Evolutionary conservation across 257 asterid genomes (phyloP).

Genomic region (Paulownia fortunei): DNA sequence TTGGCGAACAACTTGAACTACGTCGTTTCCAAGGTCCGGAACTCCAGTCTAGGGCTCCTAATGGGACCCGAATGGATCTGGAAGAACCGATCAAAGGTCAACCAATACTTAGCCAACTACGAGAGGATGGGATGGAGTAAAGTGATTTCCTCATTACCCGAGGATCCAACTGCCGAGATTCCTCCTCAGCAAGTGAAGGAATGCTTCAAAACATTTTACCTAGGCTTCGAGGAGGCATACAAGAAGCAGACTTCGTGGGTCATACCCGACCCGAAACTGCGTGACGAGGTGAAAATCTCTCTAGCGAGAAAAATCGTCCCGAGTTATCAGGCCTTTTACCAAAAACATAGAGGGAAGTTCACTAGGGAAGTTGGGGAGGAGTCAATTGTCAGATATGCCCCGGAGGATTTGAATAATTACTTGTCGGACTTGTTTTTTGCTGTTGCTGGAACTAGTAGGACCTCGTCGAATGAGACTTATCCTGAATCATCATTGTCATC

Average conservation of each 20-base stretch:
- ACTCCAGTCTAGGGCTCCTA: constrained; percentile 57
- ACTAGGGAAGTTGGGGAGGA: not conserved
- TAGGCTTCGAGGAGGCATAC: constrained; percentile 56
- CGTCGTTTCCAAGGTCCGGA: constrained; percentile 71
- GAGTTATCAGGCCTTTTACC: constrained; percentile 48
- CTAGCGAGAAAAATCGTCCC: constrained; percentile 47
- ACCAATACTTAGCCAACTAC: constrained; percentile 53
- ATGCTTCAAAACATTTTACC: constrained; percentile 48
- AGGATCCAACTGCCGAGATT: constrained; percentile 54
- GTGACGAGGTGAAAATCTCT: constrained; percentile 54
- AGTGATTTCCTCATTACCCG: constrained; percentile 51
- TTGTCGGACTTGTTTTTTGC: constrained; percentile 66
- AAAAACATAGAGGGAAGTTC: constrained; percentile 38
- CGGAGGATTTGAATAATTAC: constrained; percentile 76
- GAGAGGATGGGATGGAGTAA: constrained; percentile 65
- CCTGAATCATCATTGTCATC: constrained; percentile 30
- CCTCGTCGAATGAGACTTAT: constrained; percentile 34
- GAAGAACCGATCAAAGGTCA: constrained; percentile 55
- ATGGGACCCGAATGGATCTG: constrained; percentile 77
- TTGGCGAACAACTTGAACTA: constrained; percentile 82
- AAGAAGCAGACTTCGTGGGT: constrained; percentile 65
- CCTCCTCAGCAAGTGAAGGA: constrained; percentile 39
- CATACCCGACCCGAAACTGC: constrained; percentile 67
- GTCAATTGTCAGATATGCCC: constrained; percentile 48
- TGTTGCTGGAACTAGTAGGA: constrained; percentile 17